phyloP scores from a whole-genome alignment of 192 early-diverging fungal species.

The Chytriomyces sp. region DNA sequence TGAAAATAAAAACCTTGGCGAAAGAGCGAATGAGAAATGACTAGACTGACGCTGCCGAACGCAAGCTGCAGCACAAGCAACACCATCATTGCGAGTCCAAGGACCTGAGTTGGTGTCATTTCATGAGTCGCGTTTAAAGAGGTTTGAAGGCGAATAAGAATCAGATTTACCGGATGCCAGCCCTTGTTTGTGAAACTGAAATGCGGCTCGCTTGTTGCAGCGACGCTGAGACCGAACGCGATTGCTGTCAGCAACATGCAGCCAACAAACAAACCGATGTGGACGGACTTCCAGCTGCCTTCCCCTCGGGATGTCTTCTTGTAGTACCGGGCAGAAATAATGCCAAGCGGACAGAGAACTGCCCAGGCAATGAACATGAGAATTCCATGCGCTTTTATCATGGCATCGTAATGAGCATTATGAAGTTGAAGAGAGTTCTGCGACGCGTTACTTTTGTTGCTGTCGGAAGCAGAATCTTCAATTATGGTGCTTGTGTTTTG shows the following conservation, averaged over 20 bases:
- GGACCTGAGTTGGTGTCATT: neutral
- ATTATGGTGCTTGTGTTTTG: no score
- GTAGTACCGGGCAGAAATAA: constrained; percentile 24
- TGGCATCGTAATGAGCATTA: neutral
- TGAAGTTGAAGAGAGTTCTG: no score
- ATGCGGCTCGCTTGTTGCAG: constrained; percentile 21
- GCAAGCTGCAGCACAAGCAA: neutral
- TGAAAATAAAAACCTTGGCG: no score
- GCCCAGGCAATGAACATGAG: constrained; percentile 44
- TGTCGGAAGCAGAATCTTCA: no score
- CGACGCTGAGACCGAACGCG: constrained; percentile 20
- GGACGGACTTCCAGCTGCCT: neutral
- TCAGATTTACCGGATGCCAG: constrained; percentile 14
- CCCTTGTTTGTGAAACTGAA: constrained; percentile 24
- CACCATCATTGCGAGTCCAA: constrained; percentile 22
- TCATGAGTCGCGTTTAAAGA: neutral
- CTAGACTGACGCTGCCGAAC: neutral
- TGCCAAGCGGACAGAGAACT: constrained; percentile 32
- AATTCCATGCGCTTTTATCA: constrained; percentile 33
- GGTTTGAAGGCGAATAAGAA: neutral
- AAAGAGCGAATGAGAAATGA: no score
- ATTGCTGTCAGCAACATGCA: constrained; percentile 4
- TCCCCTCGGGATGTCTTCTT: constrained; percentile 17
- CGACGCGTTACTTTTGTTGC: no score
- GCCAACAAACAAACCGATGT: neutral